Evolutionary conservation across 2,329 filamentous ascomycete species (phyloP).

Genomic region (Chrysoporthe austroafricana): DNA sequence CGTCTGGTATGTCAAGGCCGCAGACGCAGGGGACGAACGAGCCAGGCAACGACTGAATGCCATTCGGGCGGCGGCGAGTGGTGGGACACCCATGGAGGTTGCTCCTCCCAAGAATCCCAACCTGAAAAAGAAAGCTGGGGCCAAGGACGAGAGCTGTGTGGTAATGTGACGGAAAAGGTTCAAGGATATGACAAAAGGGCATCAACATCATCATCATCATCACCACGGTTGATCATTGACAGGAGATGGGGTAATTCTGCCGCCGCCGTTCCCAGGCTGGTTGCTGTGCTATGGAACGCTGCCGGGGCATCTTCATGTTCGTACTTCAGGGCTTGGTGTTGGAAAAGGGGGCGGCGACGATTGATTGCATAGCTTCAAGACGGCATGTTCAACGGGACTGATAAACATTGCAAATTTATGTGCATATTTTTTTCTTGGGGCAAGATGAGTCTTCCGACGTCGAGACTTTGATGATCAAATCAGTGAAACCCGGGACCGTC

Average conservation of each 20-base stretch:
- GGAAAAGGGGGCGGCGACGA: slow-evolving; percentile 18
- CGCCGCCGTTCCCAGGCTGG: not conserved
- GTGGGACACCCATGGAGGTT: slow-evolving; percentile 60
- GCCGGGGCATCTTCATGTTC: slow-evolving; percentile 9
- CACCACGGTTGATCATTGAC: not conserved
- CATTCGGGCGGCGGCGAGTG: slow-evolving; percentile 79
- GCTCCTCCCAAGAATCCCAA: slow-evolving; percentile 49
- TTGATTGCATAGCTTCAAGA: slow-evolving; percentile 28
- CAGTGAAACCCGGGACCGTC: not conserved
- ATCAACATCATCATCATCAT: not conserved
- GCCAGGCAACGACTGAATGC: slow-evolving; percentile 85
- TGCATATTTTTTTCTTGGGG: slow-evolving; percentile 14
- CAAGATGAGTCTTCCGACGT: not conserved
- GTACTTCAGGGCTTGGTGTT: slow-evolving; percentile 18
- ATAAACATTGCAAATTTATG: slow-evolving; percentile 25
- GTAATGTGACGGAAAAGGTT: slow-evolving; percentile 54
- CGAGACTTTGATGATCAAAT: not conserved
- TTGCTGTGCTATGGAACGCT: not conserved
- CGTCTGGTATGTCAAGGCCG: slow-evolving; percentile 96
- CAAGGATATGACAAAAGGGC: not conserved
- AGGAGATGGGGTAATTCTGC: slow-evolving; percentile 1
- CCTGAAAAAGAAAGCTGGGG: slow-evolving; percentile 53
- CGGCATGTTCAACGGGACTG: slow-evolving; percentile 11
- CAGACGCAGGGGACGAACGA: slow-evolving; percentile 86
- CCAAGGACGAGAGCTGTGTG: slow-evolving; percentile 57